phyloP scores from a whole-genome alignment of 441 rosid genomes.

The Metrosideros polymorpha region DNA sequence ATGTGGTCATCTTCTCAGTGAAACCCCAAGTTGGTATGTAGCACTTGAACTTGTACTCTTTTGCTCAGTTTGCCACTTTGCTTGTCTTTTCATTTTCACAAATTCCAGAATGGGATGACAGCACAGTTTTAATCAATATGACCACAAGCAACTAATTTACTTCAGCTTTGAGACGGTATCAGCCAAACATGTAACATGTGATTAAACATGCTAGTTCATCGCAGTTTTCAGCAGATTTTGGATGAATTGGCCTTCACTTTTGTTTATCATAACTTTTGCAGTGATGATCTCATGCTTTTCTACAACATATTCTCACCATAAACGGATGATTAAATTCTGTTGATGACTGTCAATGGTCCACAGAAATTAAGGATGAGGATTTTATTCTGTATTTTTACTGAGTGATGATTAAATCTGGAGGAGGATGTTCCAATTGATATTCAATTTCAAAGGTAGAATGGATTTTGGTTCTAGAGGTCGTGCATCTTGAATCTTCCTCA shows the following conservation, averaged over 20 bases:
- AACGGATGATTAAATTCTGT: background rate
- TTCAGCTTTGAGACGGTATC: background rate
- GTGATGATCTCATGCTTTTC: background rate
- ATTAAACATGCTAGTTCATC: background rate
- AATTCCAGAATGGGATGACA: background rate
- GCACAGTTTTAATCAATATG: background rate
- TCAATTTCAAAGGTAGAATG: background rate
- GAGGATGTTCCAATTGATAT: background rate
- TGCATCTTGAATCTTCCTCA: background rate
- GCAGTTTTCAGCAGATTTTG: background rate
- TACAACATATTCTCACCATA: background rate
- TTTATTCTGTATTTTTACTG: background rate
- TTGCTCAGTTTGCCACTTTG: background rate
- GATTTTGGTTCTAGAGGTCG: background rate
- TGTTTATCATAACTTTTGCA: background rate
- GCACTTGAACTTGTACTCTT: background rate
- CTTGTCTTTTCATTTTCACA: background rate
- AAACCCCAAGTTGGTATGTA: conserved; percentile 86
- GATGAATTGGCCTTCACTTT: background rate
- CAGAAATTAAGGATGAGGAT: background rate
- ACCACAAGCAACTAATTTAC: background rate
- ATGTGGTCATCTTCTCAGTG: conserved; percentile 78
- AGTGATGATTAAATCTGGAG: background rate
- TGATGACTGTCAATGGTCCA: background rate
- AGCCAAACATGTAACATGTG: background rate